Evolutionary conservation across 1,284 basidiomycete species (phyloP).

Genomic region (Leccinum fuscescens): DNA sequence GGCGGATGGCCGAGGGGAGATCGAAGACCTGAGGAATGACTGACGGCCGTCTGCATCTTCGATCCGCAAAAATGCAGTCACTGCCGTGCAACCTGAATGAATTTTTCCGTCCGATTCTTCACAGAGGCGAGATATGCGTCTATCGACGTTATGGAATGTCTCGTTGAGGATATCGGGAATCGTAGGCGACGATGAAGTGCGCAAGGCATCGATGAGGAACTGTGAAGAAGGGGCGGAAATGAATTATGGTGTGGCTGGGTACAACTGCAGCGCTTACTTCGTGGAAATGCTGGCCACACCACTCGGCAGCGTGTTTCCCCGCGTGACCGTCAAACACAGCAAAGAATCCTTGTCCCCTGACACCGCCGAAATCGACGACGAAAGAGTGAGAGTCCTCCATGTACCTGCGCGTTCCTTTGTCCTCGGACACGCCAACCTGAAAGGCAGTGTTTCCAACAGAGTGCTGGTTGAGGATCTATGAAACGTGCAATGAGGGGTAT

Average conservation of each 20-base stretch:
- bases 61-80: constrained; percentile 94
- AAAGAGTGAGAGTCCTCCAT: constrained; percentile 99
- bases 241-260: neutral
- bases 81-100: constrained; percentile 96
- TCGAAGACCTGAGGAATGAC: constrained; percentile 48
- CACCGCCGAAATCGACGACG: constrained; percentile 87
- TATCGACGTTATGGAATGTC: constrained; percentile 92
- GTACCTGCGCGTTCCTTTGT: constrained; percentile 86
- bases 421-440: constrained; percentile 88
- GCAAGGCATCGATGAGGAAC: constrained; percentile 57
- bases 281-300: constrained; percentile 97
- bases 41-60: constrained; percentile 77
- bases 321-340: constrained; percentile 99
- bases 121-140: constrained; percentile 75
- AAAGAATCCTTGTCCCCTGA: constrained; percentile 95
- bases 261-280: constrained; percentile 49
- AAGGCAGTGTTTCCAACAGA: constrained; percentile 59
- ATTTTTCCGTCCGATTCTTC: constrained; percentile 85
- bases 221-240: constrained; percentile 26
- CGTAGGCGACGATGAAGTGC: constrained; percentile 46
- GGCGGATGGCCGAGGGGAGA: constrained; percentile 23
- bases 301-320: constrained; percentile 97
- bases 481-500: constrained; percentile 4
- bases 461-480: constrained; percentile 57
- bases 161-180: constrained; percentile 91